phyloP scores from a whole-genome alignment of 169 alveolate species.

The Babesia caballi region DNA sequence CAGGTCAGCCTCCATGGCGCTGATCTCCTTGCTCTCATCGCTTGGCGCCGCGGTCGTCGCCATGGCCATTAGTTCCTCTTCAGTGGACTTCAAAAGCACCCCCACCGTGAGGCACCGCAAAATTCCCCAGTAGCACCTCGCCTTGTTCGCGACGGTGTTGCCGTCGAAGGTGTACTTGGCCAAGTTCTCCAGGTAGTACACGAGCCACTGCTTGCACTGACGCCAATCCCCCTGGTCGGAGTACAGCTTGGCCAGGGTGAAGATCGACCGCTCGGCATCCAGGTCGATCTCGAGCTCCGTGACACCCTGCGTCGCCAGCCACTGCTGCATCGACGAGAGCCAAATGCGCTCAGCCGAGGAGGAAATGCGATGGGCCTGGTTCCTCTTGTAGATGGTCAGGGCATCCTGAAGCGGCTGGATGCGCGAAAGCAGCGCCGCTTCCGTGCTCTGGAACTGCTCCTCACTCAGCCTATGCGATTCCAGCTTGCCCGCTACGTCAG shows the following conservation, averaged over 20 bases:
- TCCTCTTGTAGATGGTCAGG: conserved; percentile 63
- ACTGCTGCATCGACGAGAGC: conserved; percentile 65
- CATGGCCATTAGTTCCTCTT: conserved; percentile 45
- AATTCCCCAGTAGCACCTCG: conserved; percentile 78
- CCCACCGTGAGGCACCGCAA: conserved; percentile 67
- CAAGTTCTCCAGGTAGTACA: conserved; percentile 68
- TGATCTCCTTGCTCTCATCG: conserved; percentile 59
- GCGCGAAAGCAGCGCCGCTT: conserved; percentile 35
- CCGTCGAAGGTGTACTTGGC: conserved; percentile 73
- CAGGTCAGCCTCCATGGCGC: conserved; percentile 62
- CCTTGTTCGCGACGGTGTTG: conserved; percentile 65
- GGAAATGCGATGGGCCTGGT: conserved; percentile 67
- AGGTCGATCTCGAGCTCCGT: conserved; percentile 43
- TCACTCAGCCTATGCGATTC: conserved; percentile 52
- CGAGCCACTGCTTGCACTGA: conserved; percentile 68
- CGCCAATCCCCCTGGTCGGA: conserved; percentile 71
- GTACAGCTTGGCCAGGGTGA: conserved; percentile 71
- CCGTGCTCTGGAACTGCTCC: conserved; percentile 46
- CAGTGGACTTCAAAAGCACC: conserved; percentile 46
- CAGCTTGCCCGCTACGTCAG: conserved; percentile 26
- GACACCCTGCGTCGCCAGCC: conserved; percentile 64
- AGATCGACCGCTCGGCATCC: conserved; percentile 64
- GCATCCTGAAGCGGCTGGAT: conserved; percentile 70
- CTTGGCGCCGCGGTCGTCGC: conserved; percentile 48
- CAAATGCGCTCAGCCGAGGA: conserved; percentile 66